Base-by-base conservation (phyloP, 371 early-diverging fungal species). In the Mucor ambiguus region DNA sequence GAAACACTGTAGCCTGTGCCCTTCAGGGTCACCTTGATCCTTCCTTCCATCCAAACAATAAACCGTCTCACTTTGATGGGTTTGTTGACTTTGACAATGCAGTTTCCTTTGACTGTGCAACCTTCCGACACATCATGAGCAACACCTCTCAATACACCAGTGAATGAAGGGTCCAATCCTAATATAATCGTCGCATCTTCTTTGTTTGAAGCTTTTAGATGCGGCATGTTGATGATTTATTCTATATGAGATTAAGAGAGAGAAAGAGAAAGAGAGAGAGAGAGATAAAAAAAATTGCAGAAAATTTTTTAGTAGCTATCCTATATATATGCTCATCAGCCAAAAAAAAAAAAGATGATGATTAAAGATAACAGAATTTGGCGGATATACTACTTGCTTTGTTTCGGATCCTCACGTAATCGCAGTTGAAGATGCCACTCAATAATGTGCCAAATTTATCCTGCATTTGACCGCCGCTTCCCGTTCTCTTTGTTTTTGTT, bases 51-150 rank as follows among this genome's bases (percentile, higher is more conserved):
- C 68, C 77, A 76, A 8, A 82, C 73, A 22, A 75, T 37, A 3
- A 82, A 62, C 44, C 79, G 71, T 61, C 80, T 71, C n/a, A 78
- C 68, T 64, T 78, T 80, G 59, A 77, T 59, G 20, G 83, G 75
- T 32, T 77, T 74, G 38, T 70, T 61, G 33, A 76, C 72, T 18
- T 69, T 67, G 32, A 77, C 68, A 20, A 78, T 56, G 60, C 76
- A 76, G 6, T 67, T 72, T 60, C 83, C 83, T 35, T 60, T 72
- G 28, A 82, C 70, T 18, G 67, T 68, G 43, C 83, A 82, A 5
- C 83, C 83, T 72, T 82, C 83, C 12, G 78, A 73, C 64, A 75
- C 83, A 63, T 82, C 83, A 37, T 80, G 64, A 18, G 80, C 76
- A 18, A 75, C 60, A 16, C 83, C 83, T 64, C 70, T 71, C 58